A percentile compares a stretch with the other conserved stretches of the same genome.
Evolutionary conservation across 2,329 filamentous ascomycete species (phyloP).

Genomic region (Elsinoe ampelina): DNA sequence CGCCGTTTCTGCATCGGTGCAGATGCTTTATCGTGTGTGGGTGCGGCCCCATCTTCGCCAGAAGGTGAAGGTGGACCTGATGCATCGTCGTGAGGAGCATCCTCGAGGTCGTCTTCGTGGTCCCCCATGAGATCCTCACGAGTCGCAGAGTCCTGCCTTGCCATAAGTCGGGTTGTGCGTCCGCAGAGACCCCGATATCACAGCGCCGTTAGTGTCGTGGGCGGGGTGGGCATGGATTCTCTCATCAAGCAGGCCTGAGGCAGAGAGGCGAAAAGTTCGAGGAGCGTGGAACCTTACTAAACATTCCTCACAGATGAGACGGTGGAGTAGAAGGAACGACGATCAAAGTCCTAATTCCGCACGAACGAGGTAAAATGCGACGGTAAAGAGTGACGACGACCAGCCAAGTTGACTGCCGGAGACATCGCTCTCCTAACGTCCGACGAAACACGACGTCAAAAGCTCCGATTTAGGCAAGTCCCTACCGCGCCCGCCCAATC

Average conservation of each 20-base stretch:
- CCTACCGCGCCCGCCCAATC: background rate
- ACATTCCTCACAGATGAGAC: conserved; percentile 1
- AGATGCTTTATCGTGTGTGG: conserved; percentile 18
- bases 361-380: background rate
- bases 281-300: background rate
- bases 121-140: conserved; percentile 4
- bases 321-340: background rate
- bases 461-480: conserved; percentile 4
- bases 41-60: conserved; percentile 21
- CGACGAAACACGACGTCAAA: conserved; percentile 6
- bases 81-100: conserved; percentile 1
- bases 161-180: background rate
- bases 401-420: conserved; percentile 3
- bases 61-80: conserved; percentile 15
- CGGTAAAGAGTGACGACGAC: background rate
- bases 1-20: conserved; percentile 52
- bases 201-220: background rate
- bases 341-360: conserved; percentile 5
- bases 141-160: conserved; percentile 1
- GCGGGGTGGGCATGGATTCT: background rate
- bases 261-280: conserved; percentile 3
- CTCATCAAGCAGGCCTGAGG: background rate
- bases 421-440: conserved; percentile 1
- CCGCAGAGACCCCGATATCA: background rate
- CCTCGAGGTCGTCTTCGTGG: conserved; percentile 10